Base-by-base conservation (phyloP, 2,329 filamentous ascomycete genomes). In the Epicoccum sorghinum region DNA sequence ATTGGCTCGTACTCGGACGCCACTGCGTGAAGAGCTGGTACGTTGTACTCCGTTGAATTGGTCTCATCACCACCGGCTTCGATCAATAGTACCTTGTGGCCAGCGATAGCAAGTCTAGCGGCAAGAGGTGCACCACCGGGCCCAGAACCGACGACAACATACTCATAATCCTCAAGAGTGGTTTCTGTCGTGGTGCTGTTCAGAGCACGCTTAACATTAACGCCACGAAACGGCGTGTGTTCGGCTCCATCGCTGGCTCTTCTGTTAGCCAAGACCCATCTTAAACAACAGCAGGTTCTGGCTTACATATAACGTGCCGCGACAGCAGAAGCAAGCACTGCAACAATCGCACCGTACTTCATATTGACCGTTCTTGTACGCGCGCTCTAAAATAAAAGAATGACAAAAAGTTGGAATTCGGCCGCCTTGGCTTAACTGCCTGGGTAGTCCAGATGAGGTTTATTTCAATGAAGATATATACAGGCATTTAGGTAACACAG, bases 141-240 rank as follows among this genome's bases (percentile, higher is more conserved):
- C 3, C 85, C 84, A 4, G 82, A 84, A 9, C 84, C 84, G 33
- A 87, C 82, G 13, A 87, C 77, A 29, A 87, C 75, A 71, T 85
- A 87, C 48, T 87, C 85, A 61, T 87, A 87, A 23, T 59, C 57
- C 10, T 64, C 45, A 25, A 65, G 55, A 6, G 57, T 58, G 4
- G 47, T 57, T 4, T 43, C 45, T 8, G 48, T 44, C 35, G 62
- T 42, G 25, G 62, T 42, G 25, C 53, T 59, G 29, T 54, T 29
- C 3, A 47, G 6, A 4, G 60, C 56, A 44, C 63, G 61, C 52
- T 65, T 67, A 18, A 64, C 60, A 38, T 65, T 65, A 3, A 37
- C 47, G 7, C 61, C 61, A 8, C 45, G 51, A 33, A 52, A 61
- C 14, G 54, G 65, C 14, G 63, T 64, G 38, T 65, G 62, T 30